Conservation (phyloP, 768 basidiomycete species). For the Tricholoma sp. region DNA sequence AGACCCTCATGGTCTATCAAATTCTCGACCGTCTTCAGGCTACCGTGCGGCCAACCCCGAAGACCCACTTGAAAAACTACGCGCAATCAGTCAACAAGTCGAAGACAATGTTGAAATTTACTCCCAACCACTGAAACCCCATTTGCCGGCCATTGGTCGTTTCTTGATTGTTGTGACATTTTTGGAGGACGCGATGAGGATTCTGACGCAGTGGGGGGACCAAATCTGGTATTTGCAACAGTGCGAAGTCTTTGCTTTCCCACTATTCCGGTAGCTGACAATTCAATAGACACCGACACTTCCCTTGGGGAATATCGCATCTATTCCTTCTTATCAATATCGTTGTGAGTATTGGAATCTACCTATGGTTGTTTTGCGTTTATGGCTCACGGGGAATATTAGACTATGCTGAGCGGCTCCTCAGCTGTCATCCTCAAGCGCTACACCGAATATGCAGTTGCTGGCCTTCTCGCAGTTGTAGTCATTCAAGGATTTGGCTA, state of each 20-base stretch:
- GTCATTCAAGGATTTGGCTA: constrained; percentile 97
- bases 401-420: constrained; percentile 90
- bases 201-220: constrained; percentile 92
- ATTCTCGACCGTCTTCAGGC: constrained; percentile 61
- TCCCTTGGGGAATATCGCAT: constrained; percentile 95
- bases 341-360: constrained; percentile 51
- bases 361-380: not conserved
- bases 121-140: constrained; percentile 89
- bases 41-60: constrained; percentile 80
- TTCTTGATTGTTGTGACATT: constrained; percentile 98
- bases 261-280: constrained; percentile 6
- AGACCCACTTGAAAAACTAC: constrained; percentile 76
- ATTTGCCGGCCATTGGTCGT: constrained; percentile 90
- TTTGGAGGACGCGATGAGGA: constrained; percentile 92
- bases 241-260: constrained; percentile 41
- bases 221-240: constrained; percentile 98
- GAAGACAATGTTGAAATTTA: constrained; percentile 93
- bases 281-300: constrained; percentile 75
- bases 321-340: constrained; percentile 90
- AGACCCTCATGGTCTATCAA: constrained; percentile 79
- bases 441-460: constrained; percentile 84
- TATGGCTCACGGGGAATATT: constrained; percentile 2
- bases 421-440: constrained; percentile 81
- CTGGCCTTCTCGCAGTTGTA: constrained; percentile 86
- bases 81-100: constrained; percentile 62